A percentile compares a stretch with the other conserved stretches of the same genome.
These are phyloP conservation scores for Trametes meyenii DNA, from an alignment of 768 basidiomycete genomes.

Conservation along the genomic window DNA sequence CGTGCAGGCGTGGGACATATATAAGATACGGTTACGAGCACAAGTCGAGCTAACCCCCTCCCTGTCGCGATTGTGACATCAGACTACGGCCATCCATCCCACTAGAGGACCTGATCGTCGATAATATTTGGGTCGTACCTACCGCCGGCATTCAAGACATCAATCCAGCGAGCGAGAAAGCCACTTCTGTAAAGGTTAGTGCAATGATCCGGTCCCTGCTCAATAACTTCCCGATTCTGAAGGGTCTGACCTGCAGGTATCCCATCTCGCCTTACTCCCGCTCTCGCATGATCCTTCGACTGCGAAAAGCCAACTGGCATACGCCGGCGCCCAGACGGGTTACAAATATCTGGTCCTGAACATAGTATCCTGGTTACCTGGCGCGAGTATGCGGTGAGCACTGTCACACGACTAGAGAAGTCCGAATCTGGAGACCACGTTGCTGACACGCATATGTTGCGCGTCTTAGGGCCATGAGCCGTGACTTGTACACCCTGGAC, in stretches of 20 bases:
- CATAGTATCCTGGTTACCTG: not conserved
- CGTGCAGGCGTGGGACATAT: not conserved
- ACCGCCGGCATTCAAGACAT: not conserved
- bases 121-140: not conserved
- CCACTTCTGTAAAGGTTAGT: not conserved
- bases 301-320: not conserved
- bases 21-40: not conserved
- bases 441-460: not conserved
- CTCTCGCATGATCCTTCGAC: not conserved
- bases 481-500: constrained; percentile 12
- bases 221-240: not conserved
- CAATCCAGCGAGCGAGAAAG: not conserved
- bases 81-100: not conserved
- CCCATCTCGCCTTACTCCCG: not conserved
- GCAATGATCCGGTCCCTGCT: not conserved
- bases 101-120: not conserved
- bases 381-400: constrained; percentile 1
- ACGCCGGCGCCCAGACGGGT: too few relatives aligned
- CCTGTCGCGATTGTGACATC: not conserved
- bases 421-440: too few relatives aligned
- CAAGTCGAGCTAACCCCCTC: not conserved
- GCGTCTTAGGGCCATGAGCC: not conserved
- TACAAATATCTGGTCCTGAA: not conserved
- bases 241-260: not conserved
- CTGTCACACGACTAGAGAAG: too few relatives aligned